Base-by-base conservation (phyloP, 75 land plant species). In the Azolla pinnata region DNA sequence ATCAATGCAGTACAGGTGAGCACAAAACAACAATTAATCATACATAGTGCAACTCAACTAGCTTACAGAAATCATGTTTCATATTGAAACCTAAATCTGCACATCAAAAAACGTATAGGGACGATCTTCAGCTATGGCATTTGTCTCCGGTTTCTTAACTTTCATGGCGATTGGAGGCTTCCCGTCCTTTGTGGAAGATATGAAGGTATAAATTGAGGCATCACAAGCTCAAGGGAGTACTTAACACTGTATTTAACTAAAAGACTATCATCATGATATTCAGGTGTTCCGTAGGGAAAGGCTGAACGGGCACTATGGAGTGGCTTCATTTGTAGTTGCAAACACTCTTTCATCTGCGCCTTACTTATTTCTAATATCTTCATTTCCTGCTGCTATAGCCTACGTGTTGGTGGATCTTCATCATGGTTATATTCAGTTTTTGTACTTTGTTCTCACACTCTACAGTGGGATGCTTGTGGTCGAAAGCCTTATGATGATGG, bases 401-500 rank as follows among this genome's bases (percentile, higher is more conserved):
- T 86, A 86, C 55, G 76, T 59, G 68, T 28, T 86, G 10, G 81
- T 67, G 0, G 68, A 75, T 28, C 76, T 86, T 1, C 85, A 82
- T 17, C 52, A 30, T 4, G 69, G 73, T 0, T 47, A 50, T 8
- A 29, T 32, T 8, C 83, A 77, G 47, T 82, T 73, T 59, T 0
- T 50, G 50, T 86, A 68, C 73, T 81, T 74, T 52, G 67, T 57
- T 7, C 50, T 79, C 5, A 53, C 61, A 0, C 70, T 86, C 0
- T 77, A 74, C 65, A 54, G 57, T 0, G 68, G 78, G 45, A 68
- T 82, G 67, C 54, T 63, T 49, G 27, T 78, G 26, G 90, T 86
- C 14, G 90, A 86, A 64, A 82, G 90, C 72, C 51, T 86, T 31
- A 81, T 82, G 85, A 81, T 86, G 90, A 66, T 71, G 31, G 75